phyloP scores from a whole-genome alignment of 352 stramenopile genomes.

The Phytophthora aleatoria region DNA sequence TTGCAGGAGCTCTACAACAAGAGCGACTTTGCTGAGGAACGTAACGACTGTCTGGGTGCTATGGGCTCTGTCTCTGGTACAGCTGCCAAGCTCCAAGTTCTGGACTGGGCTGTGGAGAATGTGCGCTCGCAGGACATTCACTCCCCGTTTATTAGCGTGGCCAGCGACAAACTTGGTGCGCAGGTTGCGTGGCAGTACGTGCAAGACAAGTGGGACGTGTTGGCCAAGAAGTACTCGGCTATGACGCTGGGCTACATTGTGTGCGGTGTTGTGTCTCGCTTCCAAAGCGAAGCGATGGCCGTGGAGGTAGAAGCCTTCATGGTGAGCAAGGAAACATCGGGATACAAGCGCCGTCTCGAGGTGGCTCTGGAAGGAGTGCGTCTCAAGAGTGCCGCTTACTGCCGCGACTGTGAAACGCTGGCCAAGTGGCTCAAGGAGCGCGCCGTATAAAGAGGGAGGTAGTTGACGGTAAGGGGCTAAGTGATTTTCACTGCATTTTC shows the following conservation, averaged over 20 bases:
- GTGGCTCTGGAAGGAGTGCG: constrained; percentile 63
- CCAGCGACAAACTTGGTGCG: constrained; percentile 45
- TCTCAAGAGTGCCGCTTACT: constrained; percentile 53
- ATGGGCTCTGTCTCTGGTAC: constrained; percentile 56
- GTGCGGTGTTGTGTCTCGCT: constrained; percentile 40
- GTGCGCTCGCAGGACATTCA: constrained; percentile 75
- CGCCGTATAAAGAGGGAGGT: constrained; percentile 18
- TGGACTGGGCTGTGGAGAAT: constrained; percentile 77
- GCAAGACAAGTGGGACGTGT: constrained; percentile 61
- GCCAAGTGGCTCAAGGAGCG: constrained; percentile 61
- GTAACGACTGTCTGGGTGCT: constrained; percentile 57
- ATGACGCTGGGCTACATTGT: constrained; percentile 58
- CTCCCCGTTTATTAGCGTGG: constrained; percentile 57
- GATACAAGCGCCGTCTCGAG: constrained; percentile 60
- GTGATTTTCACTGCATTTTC: neutral
- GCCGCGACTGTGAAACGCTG: constrained; percentile 57
- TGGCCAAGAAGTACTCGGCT: constrained; percentile 64
- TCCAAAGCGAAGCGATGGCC: constrained; percentile 55
- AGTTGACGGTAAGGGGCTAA: constrained; percentile 1
- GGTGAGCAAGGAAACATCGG: constrained; percentile 55
- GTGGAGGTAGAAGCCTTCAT: constrained; percentile 65
- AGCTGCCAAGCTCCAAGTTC: constrained; percentile 53
- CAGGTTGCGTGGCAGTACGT: constrained; percentile 74
- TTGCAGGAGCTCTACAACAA: constrained; percentile 67
- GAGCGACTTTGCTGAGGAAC: constrained; percentile 72